Evolutionary conservation across 2,329 filamentous ascomycete genomes (phyloP), one percentile per base, ranked within the genome.

Genomic region (Fusarium denticulatum): DNA sequence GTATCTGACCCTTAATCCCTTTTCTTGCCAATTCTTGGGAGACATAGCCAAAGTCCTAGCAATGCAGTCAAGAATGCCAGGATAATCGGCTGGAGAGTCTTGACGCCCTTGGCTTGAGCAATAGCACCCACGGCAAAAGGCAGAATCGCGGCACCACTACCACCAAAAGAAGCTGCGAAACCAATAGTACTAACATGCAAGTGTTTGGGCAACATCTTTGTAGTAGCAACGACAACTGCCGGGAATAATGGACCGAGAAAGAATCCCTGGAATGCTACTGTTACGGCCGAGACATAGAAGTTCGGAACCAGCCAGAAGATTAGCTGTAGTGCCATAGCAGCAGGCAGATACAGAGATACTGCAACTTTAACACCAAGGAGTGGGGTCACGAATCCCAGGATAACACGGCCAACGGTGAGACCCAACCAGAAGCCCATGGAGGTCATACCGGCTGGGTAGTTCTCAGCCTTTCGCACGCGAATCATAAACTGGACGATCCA

Each of bases 401-500:
- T 80, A 6, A 94, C 83, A 7, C 94, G 85, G 0, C 94, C 94
- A 4, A 94, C 82, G 0, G 93, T 94, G 70, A 96, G 87, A 0
- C 94, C 94, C 26, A 94, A 86, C 94, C 94, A 96, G 81, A 95
- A 96, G 0, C 93, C 93, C 4, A 93, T 94, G 0, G 91, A 91
- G 0, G 90, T 90, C 86, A 96, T 92, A 15, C 93, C 93, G 32
- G 90, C 90, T 1, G 89, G 88, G 74, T 95, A 95, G 0, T 89
- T 82, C 7, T 84, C 87, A 2, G 90, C 93, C n/a, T 90, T 81
- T 11, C 94, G 88, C 11, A 94, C 91, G 39, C 90, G 87, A 32
- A 94, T 90, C 93, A 96, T 96, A 80, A 96, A 96, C 10, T 91
- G 90, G 59, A 95, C 92, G 64, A 96, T 93, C 94, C 94, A 96